These are phyloP conservation scores for Xeromyces bisporus DNA, from an alignment of 495 filamentous ascomycete species.

Conservation along the genomic window DNA sequence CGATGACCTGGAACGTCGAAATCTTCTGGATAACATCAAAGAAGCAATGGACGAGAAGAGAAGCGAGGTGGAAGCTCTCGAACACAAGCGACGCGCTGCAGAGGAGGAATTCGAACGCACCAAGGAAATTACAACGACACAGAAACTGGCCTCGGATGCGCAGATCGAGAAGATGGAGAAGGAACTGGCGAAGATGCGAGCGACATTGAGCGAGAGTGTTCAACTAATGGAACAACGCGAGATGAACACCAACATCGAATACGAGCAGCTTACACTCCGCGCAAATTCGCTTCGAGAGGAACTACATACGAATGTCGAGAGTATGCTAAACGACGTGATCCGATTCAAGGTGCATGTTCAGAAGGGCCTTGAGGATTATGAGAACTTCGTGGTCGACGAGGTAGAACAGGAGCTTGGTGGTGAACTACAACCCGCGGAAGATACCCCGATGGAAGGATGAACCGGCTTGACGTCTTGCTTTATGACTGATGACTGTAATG, in stretches of 20 bases:
- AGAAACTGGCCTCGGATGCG: constrained; percentile 71
- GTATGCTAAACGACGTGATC: constrained; percentile 91
- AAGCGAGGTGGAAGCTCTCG: constrained; percentile 80
- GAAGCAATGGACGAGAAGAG: constrained; percentile 90
- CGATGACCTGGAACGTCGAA: constrained; percentile 75
- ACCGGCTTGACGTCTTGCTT: constrained; percentile 5
- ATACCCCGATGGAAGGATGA: constrained; percentile 14
- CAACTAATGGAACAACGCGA: constrained; percentile 88
- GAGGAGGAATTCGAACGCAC: constrained; percentile 89
- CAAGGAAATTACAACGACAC: constrained; percentile 72
- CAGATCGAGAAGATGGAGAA: constrained; percentile 99
- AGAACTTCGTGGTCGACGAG: constrained; percentile 80
- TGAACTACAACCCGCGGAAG: constrained; percentile 15
- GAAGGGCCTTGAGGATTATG: constrained; percentile 78
- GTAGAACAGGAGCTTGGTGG: constrained; percentile 64
- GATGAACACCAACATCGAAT: constrained; percentile 95
- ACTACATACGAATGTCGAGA: constrained; percentile 87
- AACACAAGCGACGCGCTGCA: constrained; percentile 65
- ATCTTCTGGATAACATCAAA: constrained; percentile 78
- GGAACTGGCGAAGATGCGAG: constrained; percentile 82
- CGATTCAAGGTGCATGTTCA: constrained; percentile 97
- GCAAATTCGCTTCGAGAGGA: constrained; percentile 79
- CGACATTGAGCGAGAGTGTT: constrained; percentile 68
- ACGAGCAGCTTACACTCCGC: constrained; percentile 73
- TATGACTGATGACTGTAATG: too few species aligned